Conservation (phyloP, 352 stramenopile genomes). For the Pythium dissimile region DNA sequence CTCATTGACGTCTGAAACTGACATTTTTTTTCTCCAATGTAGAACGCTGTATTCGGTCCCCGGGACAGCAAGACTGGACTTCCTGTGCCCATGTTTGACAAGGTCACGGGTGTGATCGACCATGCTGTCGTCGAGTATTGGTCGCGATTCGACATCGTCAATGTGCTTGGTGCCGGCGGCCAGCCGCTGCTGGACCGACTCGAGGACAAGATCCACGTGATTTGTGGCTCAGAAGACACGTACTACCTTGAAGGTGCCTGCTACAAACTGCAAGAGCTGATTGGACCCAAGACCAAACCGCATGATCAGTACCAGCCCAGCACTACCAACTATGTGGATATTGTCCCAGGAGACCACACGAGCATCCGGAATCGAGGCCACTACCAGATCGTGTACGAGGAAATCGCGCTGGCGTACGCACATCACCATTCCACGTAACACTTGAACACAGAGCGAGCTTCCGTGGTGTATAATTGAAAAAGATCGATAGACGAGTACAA, state of each 20-base stretch:
- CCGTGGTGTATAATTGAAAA: not conserved
- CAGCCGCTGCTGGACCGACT: conserved; percentile 41
- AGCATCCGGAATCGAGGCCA: conserved; percentile 63
- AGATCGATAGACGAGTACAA: too few species aligned
- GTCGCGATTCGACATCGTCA: conserved; percentile 64
- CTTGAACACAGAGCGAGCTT: too few species aligned
- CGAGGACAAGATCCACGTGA: conserved; percentile 62
- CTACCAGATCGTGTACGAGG: conserved; percentile 56
- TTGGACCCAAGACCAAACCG: conserved; percentile 27
- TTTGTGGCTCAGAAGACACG: conserved; percentile 69
- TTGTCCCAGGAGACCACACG: conserved; percentile 71
- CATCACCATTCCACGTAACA: not conserved
- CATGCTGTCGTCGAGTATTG: conserved; percentile 51
- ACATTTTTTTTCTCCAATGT: conserved; percentile 9
- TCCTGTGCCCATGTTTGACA: conserved; percentile 66
- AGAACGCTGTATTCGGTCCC: conserved; percentile 65
- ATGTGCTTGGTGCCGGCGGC: conserved; percentile 35
- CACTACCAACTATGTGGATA: conserved; percentile 60
- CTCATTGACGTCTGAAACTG: not conserved
- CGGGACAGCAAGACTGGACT: conserved; percentile 40
- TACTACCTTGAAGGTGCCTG: conserved; percentile 77
- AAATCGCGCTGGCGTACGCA: conserved; percentile 43
- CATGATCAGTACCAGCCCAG: conserved; percentile 14
- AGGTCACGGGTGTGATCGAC: conserved; percentile 69
- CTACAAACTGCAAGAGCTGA: conserved; percentile 46